A percentile compares a stretch with the other conserved stretches of the same genome.
These are phyloP conservation scores for Taphrina deformans DNA, from an alignment of 1,139 yeast genomes.

Conservation along the genomic window DNA sequence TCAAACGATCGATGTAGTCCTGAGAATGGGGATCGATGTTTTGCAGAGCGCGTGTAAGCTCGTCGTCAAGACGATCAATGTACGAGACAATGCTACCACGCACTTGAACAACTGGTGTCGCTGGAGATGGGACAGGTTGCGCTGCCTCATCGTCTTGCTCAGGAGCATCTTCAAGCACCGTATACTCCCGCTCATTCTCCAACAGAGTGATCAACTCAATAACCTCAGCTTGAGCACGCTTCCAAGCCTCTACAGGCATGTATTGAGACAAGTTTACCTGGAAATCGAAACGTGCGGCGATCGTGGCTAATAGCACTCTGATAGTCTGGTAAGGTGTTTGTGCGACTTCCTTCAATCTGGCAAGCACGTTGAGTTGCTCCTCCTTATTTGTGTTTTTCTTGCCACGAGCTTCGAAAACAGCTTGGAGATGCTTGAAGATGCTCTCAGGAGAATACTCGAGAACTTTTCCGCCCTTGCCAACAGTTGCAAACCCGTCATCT, in stretches of 20 bases:
- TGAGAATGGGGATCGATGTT: slow-evolving; percentile 91
- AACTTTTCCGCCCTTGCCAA: slow-evolving; percentile 50
- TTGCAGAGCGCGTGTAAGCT: slow-evolving; percentile 82
- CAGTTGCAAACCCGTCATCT: slow-evolving; percentile 49
- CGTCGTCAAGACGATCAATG: slow-evolving; percentile 93
- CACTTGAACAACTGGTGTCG: slow-evolving; percentile 63
- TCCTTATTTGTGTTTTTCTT: slow-evolving; percentile 84
- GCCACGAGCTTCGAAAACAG: slow-evolving; percentile 87
- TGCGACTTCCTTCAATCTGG: slow-evolving; percentile 58
- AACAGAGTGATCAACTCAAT: slow-evolving; percentile 63
- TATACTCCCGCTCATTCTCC: slow-evolving; percentile 64
- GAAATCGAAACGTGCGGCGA: slow-evolving; percentile 82
- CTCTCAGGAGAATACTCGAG: slow-evolving; percentile 48
- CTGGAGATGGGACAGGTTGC: slow-evolving; percentile 64
- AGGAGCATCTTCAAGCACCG: slow-evolving; percentile 82
- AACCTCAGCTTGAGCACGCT: slow-evolving; percentile 57
- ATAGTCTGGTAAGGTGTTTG: slow-evolving; percentile 70
- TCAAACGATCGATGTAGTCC: slow-evolving; percentile 86
- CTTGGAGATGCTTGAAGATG: slow-evolving; percentile 71
- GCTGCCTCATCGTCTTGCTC: slow-evolving; percentile 57
- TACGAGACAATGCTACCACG: slow-evolving; percentile 83
- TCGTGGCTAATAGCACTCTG: slow-evolving; percentile 73
- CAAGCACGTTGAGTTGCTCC: slow-evolving; percentile 75
- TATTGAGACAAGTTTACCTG: slow-evolving; percentile 63
- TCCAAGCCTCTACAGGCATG: slow-evolving; percentile 86